A percentile compares a stretch with the other conserved stretches of the same genome.
These are phyloP conservation scores for Aspergillus novofumigatus DNA, from an alignment of 2,329 filamentous ascomycete species.

Conservation along the genomic window DNA sequence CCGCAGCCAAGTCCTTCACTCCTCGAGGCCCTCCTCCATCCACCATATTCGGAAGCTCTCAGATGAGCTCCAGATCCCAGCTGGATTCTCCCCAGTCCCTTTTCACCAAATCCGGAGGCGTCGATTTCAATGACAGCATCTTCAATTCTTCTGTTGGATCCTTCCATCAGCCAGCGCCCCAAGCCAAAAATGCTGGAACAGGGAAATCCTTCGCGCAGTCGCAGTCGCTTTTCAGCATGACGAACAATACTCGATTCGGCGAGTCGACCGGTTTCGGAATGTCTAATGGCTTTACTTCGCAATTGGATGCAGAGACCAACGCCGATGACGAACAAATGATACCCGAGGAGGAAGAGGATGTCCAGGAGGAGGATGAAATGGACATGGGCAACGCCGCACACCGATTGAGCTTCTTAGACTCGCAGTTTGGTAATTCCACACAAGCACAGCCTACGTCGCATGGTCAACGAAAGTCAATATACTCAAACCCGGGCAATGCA, in stretches of 20 bases:
- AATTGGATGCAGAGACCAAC: conserved; percentile 22
- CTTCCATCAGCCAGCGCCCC: conserved; percentile 27
- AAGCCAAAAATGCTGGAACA: conserved; percentile 22
- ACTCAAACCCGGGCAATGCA: conserved; percentile 40
- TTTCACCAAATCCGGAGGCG: conserved; percentile 34
- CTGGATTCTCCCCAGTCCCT: conserved; percentile 35
- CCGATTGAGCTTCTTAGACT: conserved; percentile 30
- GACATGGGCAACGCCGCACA: conserved; percentile 20
- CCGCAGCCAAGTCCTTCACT: conserved; percentile 51
- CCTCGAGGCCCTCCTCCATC: conserved; percentile 52
- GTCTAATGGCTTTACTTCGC: conserved; percentile 10
- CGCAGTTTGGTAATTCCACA: conserved; percentile 24
- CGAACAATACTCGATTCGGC: conserved; percentile 23
- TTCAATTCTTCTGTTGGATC: conserved; percentile 36
- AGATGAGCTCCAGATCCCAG: conserved; percentile 36
- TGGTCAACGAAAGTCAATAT: conserved; percentile 34
- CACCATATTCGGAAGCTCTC: conserved; percentile 50
- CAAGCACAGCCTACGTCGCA: conserved; percentile 12
- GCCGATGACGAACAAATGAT: conserved; percentile 31
- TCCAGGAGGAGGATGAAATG: conserved; percentile 35
- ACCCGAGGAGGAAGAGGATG: conserved; percentile 38
- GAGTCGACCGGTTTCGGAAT: conserved; percentile 22
- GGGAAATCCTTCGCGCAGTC: conserved; percentile 21
- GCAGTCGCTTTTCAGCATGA: conserved; percentile 25
- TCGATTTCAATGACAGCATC: conserved; percentile 34